A percentile compares a stretch with the other conserved stretches of the same genome.
Conservation (phyloP, 495 filamentous ascomycete species). For the Aspergillus kassunensis region DNA sequence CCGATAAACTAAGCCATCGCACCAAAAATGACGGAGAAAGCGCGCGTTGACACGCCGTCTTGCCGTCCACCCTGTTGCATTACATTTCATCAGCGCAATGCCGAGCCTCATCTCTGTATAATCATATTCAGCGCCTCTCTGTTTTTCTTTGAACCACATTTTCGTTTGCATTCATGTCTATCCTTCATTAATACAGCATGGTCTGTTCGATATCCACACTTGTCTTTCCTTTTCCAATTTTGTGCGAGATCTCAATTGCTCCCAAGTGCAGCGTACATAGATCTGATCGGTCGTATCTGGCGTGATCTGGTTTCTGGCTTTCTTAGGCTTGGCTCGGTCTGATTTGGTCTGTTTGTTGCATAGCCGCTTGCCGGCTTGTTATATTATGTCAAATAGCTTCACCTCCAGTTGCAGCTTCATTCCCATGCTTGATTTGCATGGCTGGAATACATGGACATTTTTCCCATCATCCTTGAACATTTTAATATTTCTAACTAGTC, state of each 20-base stretch:
- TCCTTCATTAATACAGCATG: conserved; percentile 6
- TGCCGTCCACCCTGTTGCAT: neutral
- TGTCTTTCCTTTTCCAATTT: neutral
- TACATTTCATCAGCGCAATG: neutral
- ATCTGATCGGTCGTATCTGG: conserved; percentile 1
- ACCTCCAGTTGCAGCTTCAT: too few relatives aligned
- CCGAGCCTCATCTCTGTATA: neutral
- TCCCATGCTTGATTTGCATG: conserved; percentile 10
- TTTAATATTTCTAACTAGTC: too few relatives aligned
- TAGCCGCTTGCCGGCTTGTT: neutral
- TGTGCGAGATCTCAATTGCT: neutral
- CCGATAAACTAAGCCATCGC: neutral
- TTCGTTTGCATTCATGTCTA: conserved; percentile 1
- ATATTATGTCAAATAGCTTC: neutral
- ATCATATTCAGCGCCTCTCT: neutral
- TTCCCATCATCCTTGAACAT: neutral
- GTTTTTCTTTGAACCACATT: neutral
- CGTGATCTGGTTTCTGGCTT: neutral
- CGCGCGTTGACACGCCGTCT: neutral
- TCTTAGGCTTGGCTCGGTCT: neutral
- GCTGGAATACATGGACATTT: neutral
- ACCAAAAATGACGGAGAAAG: neutral
- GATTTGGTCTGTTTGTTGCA: neutral
- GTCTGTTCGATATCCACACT: conserved; percentile 5
- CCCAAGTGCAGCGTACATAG: neutral